These are phyloP conservation scores for Syzygium malaccense DNA, from an alignment of 441 rosid genomes.

Conservation along the genomic window DNA sequence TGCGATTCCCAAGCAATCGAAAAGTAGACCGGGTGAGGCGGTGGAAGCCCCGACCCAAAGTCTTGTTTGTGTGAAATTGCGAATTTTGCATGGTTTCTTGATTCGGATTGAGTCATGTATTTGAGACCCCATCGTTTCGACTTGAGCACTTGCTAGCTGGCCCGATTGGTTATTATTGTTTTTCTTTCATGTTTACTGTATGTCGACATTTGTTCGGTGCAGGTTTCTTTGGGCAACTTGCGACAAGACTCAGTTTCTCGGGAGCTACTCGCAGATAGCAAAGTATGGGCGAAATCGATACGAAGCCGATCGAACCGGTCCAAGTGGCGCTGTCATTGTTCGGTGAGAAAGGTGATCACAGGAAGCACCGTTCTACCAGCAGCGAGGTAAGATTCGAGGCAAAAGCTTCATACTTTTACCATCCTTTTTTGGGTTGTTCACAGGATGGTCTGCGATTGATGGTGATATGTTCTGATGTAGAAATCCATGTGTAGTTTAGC, in stretches of 20 bases:
- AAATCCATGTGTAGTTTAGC: neutral
- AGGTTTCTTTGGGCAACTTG: neutral
- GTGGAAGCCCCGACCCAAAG: neutral
- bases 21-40: neutral
- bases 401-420: neutral
- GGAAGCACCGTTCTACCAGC: conserved; percentile 11
- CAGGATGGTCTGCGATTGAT: neutral
- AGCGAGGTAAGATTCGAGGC: conserved; percentile 17
- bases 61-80: neutral
- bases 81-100: neutral
- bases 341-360: conserved; percentile 24
- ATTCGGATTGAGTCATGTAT: neutral
- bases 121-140: neutral
- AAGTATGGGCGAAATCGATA: conserved; percentile 45
- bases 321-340: conserved; percentile 44
- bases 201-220: neutral
- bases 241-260: neutral
- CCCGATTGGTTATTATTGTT: neutral
- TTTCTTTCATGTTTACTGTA: neutral
- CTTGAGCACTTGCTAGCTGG: neutral
- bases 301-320: conserved; percentile 45
- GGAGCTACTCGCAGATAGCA: neutral
- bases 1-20: neutral
- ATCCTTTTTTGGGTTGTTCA: neutral
- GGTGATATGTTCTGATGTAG: neutral